These are phyloP conservation scores for Ogataea siamensis DNA, from an alignment of 805 yeast genomes.

Conservation along the genomic window DNA sequence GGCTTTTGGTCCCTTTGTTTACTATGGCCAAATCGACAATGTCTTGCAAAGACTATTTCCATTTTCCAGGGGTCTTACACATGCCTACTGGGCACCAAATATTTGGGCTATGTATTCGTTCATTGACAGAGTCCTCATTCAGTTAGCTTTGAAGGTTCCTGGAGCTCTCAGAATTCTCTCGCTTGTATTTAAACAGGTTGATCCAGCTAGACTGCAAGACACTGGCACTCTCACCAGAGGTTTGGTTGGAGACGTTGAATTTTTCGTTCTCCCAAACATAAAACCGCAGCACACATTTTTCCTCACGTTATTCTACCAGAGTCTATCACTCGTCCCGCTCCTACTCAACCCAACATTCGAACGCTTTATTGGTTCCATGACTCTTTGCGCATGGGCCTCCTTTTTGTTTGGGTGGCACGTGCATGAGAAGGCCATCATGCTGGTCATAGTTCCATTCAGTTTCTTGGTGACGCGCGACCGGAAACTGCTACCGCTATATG, in stretches of 20 bases:
- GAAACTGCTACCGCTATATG: constrained; percentile 67
- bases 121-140: constrained; percentile 65
- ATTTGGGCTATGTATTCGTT: constrained; percentile 94
- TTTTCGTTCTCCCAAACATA: constrained; percentile 76
- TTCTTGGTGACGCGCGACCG: constrained; percentile 71
- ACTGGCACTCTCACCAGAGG: constrained; percentile 61
- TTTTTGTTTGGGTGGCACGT: constrained; percentile 98
- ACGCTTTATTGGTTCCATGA: constrained; percentile 78
- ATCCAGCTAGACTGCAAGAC: constrained; percentile 21
- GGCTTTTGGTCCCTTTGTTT: constrained; percentile 79
- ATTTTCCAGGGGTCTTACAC: constrained; percentile 91
- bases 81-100: constrained; percentile 99
- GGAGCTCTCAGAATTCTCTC: constrained; percentile 44
- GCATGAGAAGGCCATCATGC: constrained; percentile 94
- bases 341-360: constrained; percentile 69
- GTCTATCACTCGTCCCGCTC: constrained; percentile 70
- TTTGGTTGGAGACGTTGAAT: constrained; percentile 85
- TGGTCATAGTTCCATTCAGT: constrained; percentile 84
- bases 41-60: constrained; percentile 78
- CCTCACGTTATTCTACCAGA: constrained; percentile 81
- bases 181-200: constrained; percentile 11
- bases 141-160: constrained; percentile 39
- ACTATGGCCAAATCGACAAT: constrained; percentile 59
- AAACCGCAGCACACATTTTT: constrained; percentile 75
- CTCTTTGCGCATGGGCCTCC: constrained; percentile 88